Base-by-base conservation (phyloP, 2,329 filamentous ascomycete species). In the Ophiostoma ips region DNA sequence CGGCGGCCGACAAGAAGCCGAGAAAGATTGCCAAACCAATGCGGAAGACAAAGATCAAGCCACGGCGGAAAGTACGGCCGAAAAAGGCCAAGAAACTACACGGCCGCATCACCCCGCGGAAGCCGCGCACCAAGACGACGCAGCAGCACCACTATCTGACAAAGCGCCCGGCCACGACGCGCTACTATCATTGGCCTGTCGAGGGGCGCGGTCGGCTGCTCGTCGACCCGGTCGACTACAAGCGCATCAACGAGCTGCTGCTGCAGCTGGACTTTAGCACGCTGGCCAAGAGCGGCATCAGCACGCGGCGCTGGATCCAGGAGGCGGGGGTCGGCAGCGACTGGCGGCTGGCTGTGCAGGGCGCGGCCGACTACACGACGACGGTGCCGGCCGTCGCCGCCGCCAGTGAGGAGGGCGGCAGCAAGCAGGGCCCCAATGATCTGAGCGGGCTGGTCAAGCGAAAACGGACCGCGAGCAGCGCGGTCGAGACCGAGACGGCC, bases 261-360 rank as follows among this genome's bases (percentile, higher is more conserved):
- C 71, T 89, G 5, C 77, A 83, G 52, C 74, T 88, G 0, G 84
- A 88, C 62, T 92, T 92, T 63, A 71, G 77, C 1, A 82, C 74
- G 9, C 63, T 79, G 3, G 74, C 76, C 11, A 75, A 82, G 45
- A 80, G 83, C 0, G 68, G 67, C 2, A 69, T 71, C 31, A 87
- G 83, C 58, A 86, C 84, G 2, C 67, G 64, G 48, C 76, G 83
- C 49, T 92, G 85, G 84, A 71, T 80, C 40, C 72, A 72, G 13
- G 84, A 90, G 59, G 77, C 83, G 1, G 75, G 73, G 15, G 67
- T 71, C 51, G 72, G 73, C 1, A 63, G 68, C 0, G 58, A 62
- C 18, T 82, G 77, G 77, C 74, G 75, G 0, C 60, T 71, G 9
- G 63, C 66, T 0, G 64, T 82, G 2, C 60, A 63, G 3, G 79